Conservation (phyloP, 2,329 filamentous ascomycete genomes). For the Taxawa tesnikishii region DNA sequence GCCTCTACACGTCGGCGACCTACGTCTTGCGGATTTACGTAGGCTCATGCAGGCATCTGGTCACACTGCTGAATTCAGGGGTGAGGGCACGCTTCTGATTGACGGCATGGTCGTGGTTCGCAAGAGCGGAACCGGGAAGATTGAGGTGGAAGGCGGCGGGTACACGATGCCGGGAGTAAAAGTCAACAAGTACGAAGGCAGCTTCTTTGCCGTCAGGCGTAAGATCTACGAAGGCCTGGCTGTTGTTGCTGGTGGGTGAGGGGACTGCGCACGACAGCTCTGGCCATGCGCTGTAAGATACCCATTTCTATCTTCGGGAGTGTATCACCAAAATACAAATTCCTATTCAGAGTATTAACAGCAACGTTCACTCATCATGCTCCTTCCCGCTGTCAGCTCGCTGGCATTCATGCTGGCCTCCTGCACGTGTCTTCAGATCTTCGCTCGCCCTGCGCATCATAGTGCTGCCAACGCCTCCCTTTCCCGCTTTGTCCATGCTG, state of each 20-base stretch:
- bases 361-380: too few relatives aligned
- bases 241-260: constrained; percentile 64
- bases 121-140: constrained; percentile 74
- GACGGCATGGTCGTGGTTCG: constrained; percentile 79
- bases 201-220: constrained; percentile 76
- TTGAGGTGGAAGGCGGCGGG: constrained; percentile 74
- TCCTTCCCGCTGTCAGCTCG: too few relatives aligned
- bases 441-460: too few relatives aligned
- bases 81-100: constrained; percentile 82
- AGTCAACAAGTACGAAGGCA: constrained; percentile 42
- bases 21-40: constrained; percentile 77
- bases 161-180: constrained; percentile 32
- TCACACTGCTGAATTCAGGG: constrained; percentile 82
- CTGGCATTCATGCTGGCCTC: too few relatives aligned
- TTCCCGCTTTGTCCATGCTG: too few relatives aligned
- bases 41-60: constrained; percentile 71
- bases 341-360: too few relatives aligned
- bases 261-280: too few relatives aligned
- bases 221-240: constrained; percentile 92
- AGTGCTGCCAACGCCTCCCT: too few relatives aligned
- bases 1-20: constrained; percentile 86
- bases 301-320: too few relatives aligned
- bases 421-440: too few relatives aligned
- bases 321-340: too few relatives aligned
- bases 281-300: constrained; percentile 6